Conservation (phyloP, 495 filamentous ascomycete genomes). For the Hypomontagnella submonticulosa region DNA sequence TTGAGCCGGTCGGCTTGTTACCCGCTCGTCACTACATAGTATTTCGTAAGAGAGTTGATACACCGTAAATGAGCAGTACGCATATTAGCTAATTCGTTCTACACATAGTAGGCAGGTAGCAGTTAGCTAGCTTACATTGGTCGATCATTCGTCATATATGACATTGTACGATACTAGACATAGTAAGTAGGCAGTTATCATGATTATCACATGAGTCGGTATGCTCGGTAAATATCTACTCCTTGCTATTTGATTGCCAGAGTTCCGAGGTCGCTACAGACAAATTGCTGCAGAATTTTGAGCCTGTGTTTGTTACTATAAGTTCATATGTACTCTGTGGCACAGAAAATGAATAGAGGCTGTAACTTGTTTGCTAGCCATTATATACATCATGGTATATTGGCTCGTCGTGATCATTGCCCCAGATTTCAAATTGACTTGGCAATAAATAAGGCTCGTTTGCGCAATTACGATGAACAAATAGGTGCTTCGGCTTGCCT, state of each 20-base stretch:
- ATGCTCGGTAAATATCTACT: slow-evolving; percentile 13
- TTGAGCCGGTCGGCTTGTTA: too few relatives aligned
- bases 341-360: background rate
- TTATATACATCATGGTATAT: background rate
- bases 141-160: slow-evolving; percentile 17
- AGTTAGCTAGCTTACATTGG: slow-evolving; percentile 6
- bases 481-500: slow-evolving; percentile 44
- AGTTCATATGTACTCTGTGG: slow-evolving; percentile 14
- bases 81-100: background rate
- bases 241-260: slow-evolving; percentile 20
- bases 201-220: slow-evolving; percentile 26
- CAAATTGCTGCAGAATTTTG: slow-evolving; percentile 8
- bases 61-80: slow-evolving; percentile 3
- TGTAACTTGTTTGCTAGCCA: slow-evolving; percentile 25
- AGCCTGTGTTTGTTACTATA: background rate
- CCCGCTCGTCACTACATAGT: background rate
- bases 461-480: slow-evolving; percentile 40
- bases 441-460: slow-evolving; percentile 33
- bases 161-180: background rate
- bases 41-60: background rate
- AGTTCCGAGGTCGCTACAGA: background rate
- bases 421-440: slow-evolving; percentile 36
- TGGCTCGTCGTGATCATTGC: slow-evolving; percentile 10
- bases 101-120: too few relatives aligned
- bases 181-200: slow-evolving; percentile 1